phyloP scores from a whole-genome alignment of 495 filamentous ascomycete species.

The Cercophora sp. region DNA sequence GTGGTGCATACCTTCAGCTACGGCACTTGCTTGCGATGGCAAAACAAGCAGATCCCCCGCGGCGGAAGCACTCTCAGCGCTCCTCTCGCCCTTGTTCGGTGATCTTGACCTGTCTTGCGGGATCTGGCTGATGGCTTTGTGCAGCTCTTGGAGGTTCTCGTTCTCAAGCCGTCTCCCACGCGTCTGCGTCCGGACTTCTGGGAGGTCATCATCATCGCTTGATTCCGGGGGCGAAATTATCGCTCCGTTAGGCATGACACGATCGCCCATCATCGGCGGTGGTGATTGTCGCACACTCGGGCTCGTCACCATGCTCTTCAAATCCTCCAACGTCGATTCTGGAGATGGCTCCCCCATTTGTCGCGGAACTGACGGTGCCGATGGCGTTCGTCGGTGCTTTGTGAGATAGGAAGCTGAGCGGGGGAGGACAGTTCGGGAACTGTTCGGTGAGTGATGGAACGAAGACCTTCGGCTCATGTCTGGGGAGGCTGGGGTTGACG shows the following conservation, averaged over 20 bases:
- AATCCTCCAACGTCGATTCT: constrained; percentile 44
- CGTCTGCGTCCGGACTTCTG: constrained; percentile 30
- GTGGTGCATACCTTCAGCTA: constrained; percentile 35
- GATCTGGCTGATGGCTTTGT: constrained; percentile 77
- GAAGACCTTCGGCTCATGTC: constrained; percentile 56
- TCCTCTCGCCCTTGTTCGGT: constrained; percentile 46
- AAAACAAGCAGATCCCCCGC: constrained; percentile 31
- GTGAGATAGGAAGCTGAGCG: constrained; percentile 75
- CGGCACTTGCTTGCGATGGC: constrained; percentile 29
- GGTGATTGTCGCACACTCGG: constrained; percentile 72
- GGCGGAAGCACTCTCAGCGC: constrained; percentile 13
- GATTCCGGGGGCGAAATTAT: constrained; percentile 89
- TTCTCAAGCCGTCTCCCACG: constrained; percentile 55
- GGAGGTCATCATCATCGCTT: constrained; percentile 69
- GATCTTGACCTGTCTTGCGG: constrained; percentile 62
- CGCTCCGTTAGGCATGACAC: constrained; percentile 69
- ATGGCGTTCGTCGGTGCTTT: constrained; percentile 47
- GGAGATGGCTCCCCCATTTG: constrained; percentile 35
- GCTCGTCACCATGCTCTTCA: constrained; percentile 45
- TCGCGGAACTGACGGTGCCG: constrained; percentile 31
- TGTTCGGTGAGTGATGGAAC: constrained; percentile 41
- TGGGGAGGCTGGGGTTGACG: constrained; percentile 62
- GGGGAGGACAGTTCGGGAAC: constrained; percentile 55
- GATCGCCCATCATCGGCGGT: constrained; percentile 64
- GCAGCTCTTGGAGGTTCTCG: constrained; percentile 69